Evolutionary conservation across 257 asterid genomes (phyloP).

Genomic region (Primulina eburnea): DNA sequence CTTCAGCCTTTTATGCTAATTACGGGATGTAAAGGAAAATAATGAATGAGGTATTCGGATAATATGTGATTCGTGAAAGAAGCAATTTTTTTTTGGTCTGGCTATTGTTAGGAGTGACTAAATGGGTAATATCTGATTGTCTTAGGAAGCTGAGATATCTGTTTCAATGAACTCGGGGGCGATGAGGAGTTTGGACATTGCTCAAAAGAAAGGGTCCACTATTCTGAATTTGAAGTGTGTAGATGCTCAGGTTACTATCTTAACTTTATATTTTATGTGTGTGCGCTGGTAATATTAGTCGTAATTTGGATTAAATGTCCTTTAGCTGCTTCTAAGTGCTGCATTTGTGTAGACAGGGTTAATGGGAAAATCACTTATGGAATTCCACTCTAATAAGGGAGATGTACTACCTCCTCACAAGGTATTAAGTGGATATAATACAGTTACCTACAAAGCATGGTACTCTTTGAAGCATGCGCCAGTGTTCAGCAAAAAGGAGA

Average conservation of each 20-base stretch:
- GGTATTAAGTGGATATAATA: constrained; percentile 37
- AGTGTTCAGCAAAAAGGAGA: not conserved
- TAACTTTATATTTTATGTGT: constrained; percentile 15
- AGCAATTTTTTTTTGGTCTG: not conserved
- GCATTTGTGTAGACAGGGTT: constrained; percentile 69
- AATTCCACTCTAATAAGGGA: constrained; percentile 90
- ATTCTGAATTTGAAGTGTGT: constrained; percentile 88
- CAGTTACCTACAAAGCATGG: constrained; percentile 13
- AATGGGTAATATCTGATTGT: constrained; percentile 15
- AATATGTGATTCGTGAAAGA: too few relatives aligned
- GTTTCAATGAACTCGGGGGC: constrained; percentile 73
- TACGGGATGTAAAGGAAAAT: not conserved
- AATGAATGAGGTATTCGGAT: not conserved
- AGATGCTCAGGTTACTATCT: constrained; percentile 65
- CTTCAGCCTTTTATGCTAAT: constrained; percentile 1
- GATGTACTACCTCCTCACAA: constrained; percentile 94
- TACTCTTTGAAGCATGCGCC: constrained; percentile 2
- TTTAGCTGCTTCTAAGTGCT: constrained; percentile 21
- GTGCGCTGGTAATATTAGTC: not conserved
- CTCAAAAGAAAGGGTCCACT: constrained; percentile 89
- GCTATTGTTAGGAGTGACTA: not conserved
- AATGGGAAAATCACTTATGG: constrained; percentile 86
- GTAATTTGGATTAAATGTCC: not conserved
- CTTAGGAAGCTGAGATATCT: constrained; percentile 90
- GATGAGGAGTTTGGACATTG: constrained; percentile 77